Evolutionary conservation across 768 basidiomycete genomes (phyloP), one percentile per base, ranked within the genome.

Genomic region (Exidia glandulosa): DNA sequence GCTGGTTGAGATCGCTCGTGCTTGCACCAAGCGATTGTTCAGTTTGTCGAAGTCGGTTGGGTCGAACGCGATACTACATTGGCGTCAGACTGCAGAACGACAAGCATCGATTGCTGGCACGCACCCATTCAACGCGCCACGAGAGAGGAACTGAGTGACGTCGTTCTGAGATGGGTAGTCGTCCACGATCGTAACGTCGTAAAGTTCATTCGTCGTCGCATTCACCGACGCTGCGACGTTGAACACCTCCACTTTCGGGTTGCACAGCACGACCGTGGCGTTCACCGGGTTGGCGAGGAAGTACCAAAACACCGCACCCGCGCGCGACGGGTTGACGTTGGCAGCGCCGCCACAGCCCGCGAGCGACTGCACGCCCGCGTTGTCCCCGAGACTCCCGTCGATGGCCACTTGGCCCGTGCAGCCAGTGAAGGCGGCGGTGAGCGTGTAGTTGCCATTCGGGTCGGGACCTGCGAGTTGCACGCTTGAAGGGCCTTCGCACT

Each of bases 401-500:
- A 54, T 31, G 16, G 14, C 30, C 9, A 54, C 30, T 19, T 14
- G 4, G 25, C 27, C 30, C 25, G 14, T 14, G 50, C 50, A 54
- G 19, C 16, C 1, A 6, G 50, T 7, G 50, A 54, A 54, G 4
- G 50, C 30, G 27, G 25, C 14, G 14, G 25, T 14, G 50, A 54
- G 50, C 23, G 50, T 29, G 27, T 54, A 54, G 16, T 54, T 14
- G 50, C 50, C 50, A 19, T 27, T 25, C 25, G 14, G 14, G 41
- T 23, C 41, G 19, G 30, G 50, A 13, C 25, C 25, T 27, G 30
- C 9, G 55, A 54, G 54, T 23, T 59, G 48, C 7, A 13, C 27
- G 12, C 32, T 41, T 16, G 61, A 60, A 4, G 82, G 75, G 58
- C 68, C 74, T 6, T 70, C 68, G 63, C 85, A 87, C 55, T 82